These are phyloP conservation scores for Zizania latifolia DNA, from an alignment of 176 grass and related monocot species.

Conservation along the genomic window DNA sequence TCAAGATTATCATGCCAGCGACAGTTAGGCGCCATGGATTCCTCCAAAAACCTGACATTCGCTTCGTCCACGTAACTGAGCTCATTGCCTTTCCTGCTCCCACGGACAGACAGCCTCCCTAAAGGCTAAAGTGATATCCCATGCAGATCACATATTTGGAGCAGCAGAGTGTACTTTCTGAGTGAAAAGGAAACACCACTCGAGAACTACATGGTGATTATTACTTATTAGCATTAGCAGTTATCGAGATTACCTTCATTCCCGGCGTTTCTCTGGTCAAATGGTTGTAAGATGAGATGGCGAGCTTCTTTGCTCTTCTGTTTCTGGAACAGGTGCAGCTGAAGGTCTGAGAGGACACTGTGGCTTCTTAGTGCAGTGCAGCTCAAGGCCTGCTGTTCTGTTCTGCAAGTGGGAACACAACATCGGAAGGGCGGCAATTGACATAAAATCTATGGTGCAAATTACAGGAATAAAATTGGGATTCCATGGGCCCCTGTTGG, in stretches of 20 bases:
- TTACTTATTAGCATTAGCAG: neutral
- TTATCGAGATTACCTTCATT: constrained; percentile 13
- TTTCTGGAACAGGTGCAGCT: neutral
- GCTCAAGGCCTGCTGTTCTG: neutral
- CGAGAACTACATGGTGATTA: too few relatives aligned
- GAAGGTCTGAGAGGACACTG: neutral
- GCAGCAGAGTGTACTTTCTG: neutral
- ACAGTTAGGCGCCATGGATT: constrained; percentile 10
- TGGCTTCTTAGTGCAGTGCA: neutral
- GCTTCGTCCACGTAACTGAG: constrained; percentile 27
- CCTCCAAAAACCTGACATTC: constrained; percentile 28
- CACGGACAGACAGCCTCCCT: neutral
- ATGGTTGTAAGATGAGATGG: neutral
- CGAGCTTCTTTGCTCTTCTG: neutral
- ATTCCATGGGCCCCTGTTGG: constrained; percentile 37
- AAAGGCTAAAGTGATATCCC: too few relatives aligned
- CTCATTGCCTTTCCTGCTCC: constrained; percentile 26
- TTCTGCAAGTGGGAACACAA: constrained; percentile 14
- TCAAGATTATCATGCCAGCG: constrained; percentile 46
- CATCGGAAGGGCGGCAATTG: constrained; percentile 19
- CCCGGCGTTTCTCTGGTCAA: neutral
- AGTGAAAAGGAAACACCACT: neutral
- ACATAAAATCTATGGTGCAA: constrained; percentile 12
- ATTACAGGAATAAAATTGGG: constrained; percentile 29
- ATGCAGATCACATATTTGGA: neutral